A percentile compares a stretch with the other conserved stretches of the same genome.
These are phyloP conservation scores for Mycena pura DNA, from an alignment of 768 basidiomycete species.

Conservation along the genomic window DNA sequence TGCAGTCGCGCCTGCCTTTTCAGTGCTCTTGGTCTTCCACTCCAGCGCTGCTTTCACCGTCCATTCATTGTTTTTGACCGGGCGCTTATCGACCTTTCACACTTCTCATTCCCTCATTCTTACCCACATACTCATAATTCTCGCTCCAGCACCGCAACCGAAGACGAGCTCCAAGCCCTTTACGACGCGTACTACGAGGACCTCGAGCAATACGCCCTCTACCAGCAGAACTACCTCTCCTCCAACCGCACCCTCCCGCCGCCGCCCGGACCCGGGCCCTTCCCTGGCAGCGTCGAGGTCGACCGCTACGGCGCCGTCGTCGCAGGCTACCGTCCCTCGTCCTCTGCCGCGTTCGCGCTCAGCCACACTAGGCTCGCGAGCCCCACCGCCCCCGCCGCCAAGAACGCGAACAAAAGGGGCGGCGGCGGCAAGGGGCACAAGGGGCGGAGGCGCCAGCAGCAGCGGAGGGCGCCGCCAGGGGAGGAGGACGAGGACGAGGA, in stretches of 20 bases:
- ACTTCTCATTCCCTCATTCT: not conserved
- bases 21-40: not conserved
- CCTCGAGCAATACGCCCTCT: conserved; percentile 98
- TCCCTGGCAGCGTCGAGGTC: conserved; percentile 96
- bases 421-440: conserved; percentile 37
- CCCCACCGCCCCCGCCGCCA: too few species aligned
- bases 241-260: conserved; percentile 90
- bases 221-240: conserved; percentile 94
- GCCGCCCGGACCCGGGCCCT: conserved; percentile 95
- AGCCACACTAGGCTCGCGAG: too few species aligned
- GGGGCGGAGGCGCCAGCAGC: conserved; percentile 40
- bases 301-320: conserved; percentile 88
- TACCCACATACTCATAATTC: not conserved
- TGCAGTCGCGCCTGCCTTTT: not conserved
- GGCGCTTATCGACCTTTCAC: conserved; percentile 1
- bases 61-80: conserved; percentile 15
- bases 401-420: too few species aligned
- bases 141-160: conserved; percentile 84
- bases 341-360: not conserved
- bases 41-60: conserved; percentile 11
- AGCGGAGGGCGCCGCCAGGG: too few species aligned
- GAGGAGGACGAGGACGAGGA: too few species aligned
- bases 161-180: conserved; percentile 99
- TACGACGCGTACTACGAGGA: conserved; percentile 99
- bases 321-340: conserved; percentile 22